phyloP scores from a whole-genome alignment of 2,329 filamentous ascomycete genomes.

The Penicillium sp. region DNA sequence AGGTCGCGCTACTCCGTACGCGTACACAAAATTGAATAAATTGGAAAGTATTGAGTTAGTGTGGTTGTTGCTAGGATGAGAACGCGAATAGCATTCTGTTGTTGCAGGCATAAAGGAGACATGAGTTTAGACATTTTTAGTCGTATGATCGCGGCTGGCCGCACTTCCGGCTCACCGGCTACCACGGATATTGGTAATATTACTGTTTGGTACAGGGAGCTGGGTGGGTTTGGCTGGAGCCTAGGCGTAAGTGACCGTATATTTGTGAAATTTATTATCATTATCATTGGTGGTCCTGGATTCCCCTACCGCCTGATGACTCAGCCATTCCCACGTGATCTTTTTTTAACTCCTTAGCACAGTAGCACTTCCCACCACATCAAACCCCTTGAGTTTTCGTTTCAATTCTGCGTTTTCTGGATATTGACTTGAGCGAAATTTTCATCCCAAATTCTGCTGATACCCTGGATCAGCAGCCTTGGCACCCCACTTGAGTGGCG shows the following conservation, averaged over 20 bases:
- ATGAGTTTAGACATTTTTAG: not conserved
- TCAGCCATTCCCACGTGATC: slow-evolving; percentile 15
- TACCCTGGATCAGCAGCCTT: slow-evolving; percentile 3
- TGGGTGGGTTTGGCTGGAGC: not conserved
- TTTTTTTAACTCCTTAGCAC: not conserved
- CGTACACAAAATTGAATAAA: not conserved
- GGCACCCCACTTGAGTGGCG: slow-evolving; percentile 5
- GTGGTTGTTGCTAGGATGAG: not conserved
- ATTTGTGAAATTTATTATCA: not conserved
- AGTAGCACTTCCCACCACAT: not conserved
- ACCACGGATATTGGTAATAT: not conserved
- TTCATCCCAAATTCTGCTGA: not conserved
- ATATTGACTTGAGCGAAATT: not conserved
- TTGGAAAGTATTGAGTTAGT: not conserved
- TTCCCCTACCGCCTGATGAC: slow-evolving; percentile 7
- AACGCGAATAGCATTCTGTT: not conserved
- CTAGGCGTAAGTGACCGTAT: not conserved
- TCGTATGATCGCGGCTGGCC: slow-evolving; percentile 13
- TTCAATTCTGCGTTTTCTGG: not conserved
- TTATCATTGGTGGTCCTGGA: not conserved
- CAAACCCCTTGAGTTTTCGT: not conserved
- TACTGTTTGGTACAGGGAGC: not conserved
- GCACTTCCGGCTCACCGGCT: slow-evolving; percentile 8
- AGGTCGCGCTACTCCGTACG: not conserved
- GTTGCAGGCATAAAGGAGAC: slow-evolving; percentile 1